phyloP scores from a whole-genome alignment of 2,329 filamentous ascomycete species.

The Cephalotrichum gorgonifer region DNA sequence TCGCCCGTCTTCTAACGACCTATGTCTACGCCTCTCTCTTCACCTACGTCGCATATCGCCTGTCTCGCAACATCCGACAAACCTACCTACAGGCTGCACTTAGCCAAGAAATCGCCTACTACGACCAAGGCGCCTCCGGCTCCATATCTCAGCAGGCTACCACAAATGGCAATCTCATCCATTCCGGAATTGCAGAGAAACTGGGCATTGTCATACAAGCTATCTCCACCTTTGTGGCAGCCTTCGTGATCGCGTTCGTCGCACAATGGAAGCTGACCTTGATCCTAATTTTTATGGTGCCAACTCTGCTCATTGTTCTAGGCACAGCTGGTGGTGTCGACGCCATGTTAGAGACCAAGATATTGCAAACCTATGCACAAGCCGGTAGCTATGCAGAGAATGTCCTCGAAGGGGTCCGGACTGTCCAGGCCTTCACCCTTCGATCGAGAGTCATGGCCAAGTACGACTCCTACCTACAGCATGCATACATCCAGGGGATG shows the following conservation, averaged over 20 bases:
- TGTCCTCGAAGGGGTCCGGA: slow-evolving; percentile 35
- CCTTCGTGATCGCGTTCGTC: slow-evolving; percentile 28
- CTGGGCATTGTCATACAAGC: slow-evolving; percentile 30
- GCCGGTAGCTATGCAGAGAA: slow-evolving; percentile 37
- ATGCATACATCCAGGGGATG: slow-evolving; percentile 25
- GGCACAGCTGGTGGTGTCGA: slow-evolving; percentile 26
- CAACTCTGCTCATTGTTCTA: slow-evolving; percentile 29
- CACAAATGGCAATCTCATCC: slow-evolving; percentile 34
- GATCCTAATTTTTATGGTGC: slow-evolving; percentile 34
- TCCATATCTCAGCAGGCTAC: slow-evolving; percentile 35
- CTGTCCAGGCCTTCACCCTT: slow-evolving; percentile 39
- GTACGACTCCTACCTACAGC: slow-evolving; percentile 29
- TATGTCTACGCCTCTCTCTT: slow-evolving; percentile 15
- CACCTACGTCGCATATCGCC: slow-evolving; percentile 25
- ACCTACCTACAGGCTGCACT: slow-evolving; percentile 26
- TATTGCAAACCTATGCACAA: slow-evolving; percentile 30
- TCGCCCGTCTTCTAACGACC: slow-evolving; percentile 33
- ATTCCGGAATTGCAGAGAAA: slow-evolving; percentile 33
- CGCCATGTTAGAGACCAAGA: slow-evolving; percentile 28
- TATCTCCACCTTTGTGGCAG: slow-evolving; percentile 26
- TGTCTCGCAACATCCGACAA: slow-evolving; percentile 23
- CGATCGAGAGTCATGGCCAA: slow-evolving; percentile 29
- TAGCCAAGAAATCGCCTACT: slow-evolving; percentile 44
- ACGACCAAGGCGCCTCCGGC: slow-evolving; percentile 29
- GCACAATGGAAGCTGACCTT: slow-evolving; percentile 31